These are phyloP conservation scores for Alopecurus myosuroides DNA, from an alignment of 176 grass and related monocot species.

Conservation along the genomic window DNA sequence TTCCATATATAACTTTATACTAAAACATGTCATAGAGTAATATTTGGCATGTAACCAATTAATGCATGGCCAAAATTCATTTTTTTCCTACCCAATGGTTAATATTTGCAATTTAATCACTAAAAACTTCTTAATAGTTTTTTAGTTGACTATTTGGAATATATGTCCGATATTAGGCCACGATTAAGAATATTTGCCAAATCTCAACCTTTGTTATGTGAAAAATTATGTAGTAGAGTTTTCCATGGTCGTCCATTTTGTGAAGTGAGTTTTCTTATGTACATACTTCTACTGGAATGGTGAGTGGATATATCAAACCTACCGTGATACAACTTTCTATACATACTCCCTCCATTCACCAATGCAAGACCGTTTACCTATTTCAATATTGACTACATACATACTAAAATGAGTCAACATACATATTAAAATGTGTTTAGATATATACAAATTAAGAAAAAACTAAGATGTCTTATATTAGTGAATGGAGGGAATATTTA, in stretches of 20 bases:
- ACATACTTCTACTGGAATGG: not conserved
- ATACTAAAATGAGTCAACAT: too few relatives aligned
- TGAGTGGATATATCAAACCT: not conserved
- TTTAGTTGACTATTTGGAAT: not conserved
- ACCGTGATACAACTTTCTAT: not conserved
- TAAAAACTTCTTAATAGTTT: too few relatives aligned
- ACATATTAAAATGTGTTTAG: too few relatives aligned
- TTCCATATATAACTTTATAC: not conserved
- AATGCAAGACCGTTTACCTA: too few relatives aligned
- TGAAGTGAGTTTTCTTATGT: not conserved
- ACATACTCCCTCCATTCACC: too few relatives aligned
- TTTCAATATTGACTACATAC: too few relatives aligned
- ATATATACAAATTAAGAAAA: too few relatives aligned
- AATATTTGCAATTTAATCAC: not conserved
- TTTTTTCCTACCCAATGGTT: not conserved
- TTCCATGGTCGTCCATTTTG: not conserved
- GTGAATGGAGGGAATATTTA: too few relatives aligned
- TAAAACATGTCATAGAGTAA: not conserved
- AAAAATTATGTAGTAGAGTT: not conserved
- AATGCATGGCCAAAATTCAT: not conserved
- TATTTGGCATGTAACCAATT: not conserved
- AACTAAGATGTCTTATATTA: too few relatives aligned
- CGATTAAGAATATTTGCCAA: not conserved
- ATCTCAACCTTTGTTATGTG: not conserved
- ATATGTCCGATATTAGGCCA: not conserved